phyloP scores from a whole-genome alignment of 139 green algal genomes.

The Tetratostichococcus sp. region DNA sequence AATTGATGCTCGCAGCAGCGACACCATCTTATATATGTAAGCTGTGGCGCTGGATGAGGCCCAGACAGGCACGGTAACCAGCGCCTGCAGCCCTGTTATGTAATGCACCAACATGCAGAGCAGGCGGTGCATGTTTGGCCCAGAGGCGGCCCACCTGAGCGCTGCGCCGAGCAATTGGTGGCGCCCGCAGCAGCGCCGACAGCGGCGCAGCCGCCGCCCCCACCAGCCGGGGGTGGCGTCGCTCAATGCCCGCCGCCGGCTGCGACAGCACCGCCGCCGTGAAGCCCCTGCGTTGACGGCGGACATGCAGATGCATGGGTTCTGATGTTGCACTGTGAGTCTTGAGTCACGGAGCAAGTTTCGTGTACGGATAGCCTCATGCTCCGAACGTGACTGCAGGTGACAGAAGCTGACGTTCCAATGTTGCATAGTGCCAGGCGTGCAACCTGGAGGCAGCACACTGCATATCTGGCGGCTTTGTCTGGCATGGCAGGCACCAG shows the following conservation, averaged over 20 bases:
- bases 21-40: no score
- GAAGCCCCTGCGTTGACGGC: constrained; percentile 9
- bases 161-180: constrained; percentile 14
- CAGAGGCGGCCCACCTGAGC: constrained; percentile 11
- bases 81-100: neutral
- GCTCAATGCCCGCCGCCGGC: constrained; percentile 17
- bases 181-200: constrained; percentile 12
- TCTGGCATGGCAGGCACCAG: no score
- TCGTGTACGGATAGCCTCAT: no score
- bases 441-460: no score
- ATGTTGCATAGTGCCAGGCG: no score
- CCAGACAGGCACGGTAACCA: neutral
- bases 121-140: neutral
- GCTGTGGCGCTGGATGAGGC: neutral
- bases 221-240: constrained; percentile 16
- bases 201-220: neutral
- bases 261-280: constrained; percentile 24
- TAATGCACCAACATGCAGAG: neutral
- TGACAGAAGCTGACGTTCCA: no score
- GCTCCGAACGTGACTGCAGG: no score
- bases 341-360: no score
- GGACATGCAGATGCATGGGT: neutral
- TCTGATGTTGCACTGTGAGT: neutral
- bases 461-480: no score
- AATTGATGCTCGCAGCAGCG: neutral